Evolutionary conservation across 768 basidiomycete genomes (phyloP).

Genomic region (Dictyophora rubrovolvata): DNA sequence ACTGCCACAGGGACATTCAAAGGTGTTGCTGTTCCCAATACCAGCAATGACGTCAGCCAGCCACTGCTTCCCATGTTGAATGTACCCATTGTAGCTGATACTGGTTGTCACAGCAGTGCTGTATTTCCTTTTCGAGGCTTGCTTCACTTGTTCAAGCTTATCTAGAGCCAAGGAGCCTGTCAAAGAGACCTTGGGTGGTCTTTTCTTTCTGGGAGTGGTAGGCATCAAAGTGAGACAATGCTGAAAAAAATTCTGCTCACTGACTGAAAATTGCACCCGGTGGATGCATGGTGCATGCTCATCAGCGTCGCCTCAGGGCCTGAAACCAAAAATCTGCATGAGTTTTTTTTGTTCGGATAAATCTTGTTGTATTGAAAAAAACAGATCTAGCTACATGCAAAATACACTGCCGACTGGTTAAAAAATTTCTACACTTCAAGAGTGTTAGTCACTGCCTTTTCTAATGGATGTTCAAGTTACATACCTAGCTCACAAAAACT

Average conservation of each 20-base stretch:
- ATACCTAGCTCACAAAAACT: no score
- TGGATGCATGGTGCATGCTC: background rate
- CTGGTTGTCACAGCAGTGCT: background rate
- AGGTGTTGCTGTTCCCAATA: background rate
- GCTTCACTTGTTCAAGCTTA: background rate
- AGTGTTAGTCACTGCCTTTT: no score
- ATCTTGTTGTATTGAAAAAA: no score
- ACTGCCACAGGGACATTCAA: background rate
- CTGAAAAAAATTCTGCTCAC: background rate
- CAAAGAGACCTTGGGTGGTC: background rate
- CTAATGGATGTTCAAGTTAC: no score
- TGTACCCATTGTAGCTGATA: background rate
- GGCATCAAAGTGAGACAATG: background rate
- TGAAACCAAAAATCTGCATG: no score
- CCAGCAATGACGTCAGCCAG: background rate
- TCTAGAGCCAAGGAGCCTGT: background rate
- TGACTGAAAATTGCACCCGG: background rate
- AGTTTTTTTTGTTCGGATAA: no score
- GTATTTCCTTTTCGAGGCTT: background rate
- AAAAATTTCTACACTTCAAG: no score
- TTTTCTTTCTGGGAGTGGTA: background rate
- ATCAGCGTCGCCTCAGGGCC: no score
- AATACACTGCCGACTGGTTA: no score
- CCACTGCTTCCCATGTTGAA: background rate
- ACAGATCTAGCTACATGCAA: no score